Evolutionary conservation across 768 basidiomycete species (phyloP), one percentile per base, ranked within the genome.

Genomic region (Calocera cornea): DNA sequence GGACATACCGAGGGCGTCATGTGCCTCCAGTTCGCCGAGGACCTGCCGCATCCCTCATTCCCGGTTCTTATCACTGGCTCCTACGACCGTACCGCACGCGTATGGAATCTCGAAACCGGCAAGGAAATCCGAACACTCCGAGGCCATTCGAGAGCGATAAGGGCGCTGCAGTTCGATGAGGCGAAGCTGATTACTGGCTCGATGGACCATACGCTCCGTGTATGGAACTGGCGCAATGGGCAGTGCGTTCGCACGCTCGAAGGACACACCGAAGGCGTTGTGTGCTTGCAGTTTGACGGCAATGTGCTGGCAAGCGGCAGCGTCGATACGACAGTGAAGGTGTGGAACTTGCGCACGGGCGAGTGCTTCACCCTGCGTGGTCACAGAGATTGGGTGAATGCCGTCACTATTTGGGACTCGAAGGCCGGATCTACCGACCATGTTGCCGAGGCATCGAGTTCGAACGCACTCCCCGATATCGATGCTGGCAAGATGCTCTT

Each of bases 31-130:
- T 95, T 94, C 75, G 87, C 82, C 74, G 95, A 97, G 75, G 86
- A 86, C 3, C 80, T 95, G 11, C 79, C 83, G 1, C 87, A 92
- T 75, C 89, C 92, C 8, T 80, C 86, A 8, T 97, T 94, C 73
- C 94, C 95, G 5, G 86, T 99, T 69, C 87, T 99, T 66, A 94
- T 99, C 80, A 95, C 97, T 1, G 97, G 97, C 31, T 97, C 94
- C 1, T 98, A 97, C 77, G 97, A 99, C 74, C 87, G 90, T 72
- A 97, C 93, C 1, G 86, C 87, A 2, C 86, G 95, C 22, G 87
- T 99, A 3, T 99, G 97, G 97, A 97, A 98, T 74, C 83, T 98
- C 65, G 95, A 97, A 77, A 91, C 89, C 0, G 95, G 94, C 22
- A 79, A 83, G 64, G 87, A 90, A 74, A 80, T 97, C 34, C 88